A percentile compares a stretch with the other conserved stretches of the same genome.
Evolutionary conservation across 2,329 filamentous ascomycete species (phyloP).

Genomic region (Aspergillus viridinutans): DNA sequence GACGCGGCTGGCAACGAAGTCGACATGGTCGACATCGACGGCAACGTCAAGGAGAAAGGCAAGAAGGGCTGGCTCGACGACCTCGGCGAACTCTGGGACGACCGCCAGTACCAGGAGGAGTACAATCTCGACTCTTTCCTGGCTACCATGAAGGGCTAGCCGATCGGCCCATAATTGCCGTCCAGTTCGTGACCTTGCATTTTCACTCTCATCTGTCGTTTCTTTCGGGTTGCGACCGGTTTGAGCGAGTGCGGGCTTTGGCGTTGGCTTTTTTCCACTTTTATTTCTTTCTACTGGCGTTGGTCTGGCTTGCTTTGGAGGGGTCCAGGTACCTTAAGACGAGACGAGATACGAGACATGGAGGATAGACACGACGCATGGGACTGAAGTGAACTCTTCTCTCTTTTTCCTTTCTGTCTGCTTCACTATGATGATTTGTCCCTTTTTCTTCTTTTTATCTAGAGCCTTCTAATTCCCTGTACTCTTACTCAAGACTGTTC

Average conservation of each 20-base stretch:
- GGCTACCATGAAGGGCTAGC: constrained; percentile 79
- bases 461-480: not conserved
- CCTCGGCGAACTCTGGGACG: constrained; percentile 93
- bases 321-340: not conserved
- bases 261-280: not conserved
- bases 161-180: constrained; percentile 11
- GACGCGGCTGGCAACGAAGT: constrained; percentile 51
- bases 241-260: not conserved
- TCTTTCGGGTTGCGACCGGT: too few relatives aligned
- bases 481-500: not conserved
- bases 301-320: not conserved
- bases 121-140: constrained; percentile 95
- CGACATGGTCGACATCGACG: constrained; percentile 90
- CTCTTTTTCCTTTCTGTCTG: not conserved
- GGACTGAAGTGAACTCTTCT: not conserved
- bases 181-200: not conserved
- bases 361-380: constrained; percentile 1
- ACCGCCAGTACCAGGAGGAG: constrained; percentile 95
- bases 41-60: constrained; percentile 87
- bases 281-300: not conserved
- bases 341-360: constrained; percentile 1
- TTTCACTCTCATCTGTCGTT: too few relatives aligned
- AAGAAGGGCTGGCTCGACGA: constrained; percentile 97
- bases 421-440: not conserved
- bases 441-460: not conserved